Base-by-base conservation (phyloP, 352 stramenopile genomes). In the Aphanomyces cochlioides region DNA sequence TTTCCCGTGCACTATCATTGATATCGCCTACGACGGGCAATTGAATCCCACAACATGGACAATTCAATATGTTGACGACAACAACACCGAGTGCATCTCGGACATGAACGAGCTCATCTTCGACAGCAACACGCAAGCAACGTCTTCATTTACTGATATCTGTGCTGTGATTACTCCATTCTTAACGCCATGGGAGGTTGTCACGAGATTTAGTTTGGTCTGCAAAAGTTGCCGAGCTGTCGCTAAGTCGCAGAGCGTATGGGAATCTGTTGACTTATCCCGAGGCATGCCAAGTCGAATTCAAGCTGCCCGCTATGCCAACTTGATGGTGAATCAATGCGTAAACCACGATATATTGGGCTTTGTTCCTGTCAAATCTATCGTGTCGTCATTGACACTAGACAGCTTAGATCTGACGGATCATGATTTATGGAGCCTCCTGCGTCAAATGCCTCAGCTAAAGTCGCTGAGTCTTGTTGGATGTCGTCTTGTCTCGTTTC, bases 41-140 rank as follows among this genome's bases (percentile, higher is more conserved):
- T 66, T 56, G 5, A 21, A 53, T 7, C 59, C 59, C 15, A 38
- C 54, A 0, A n/a, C 47, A 37, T 50, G 80, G 28, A 73, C 72
- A 4, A 63, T 83, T 21, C 69, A 77, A 43, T 83, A 72, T 47
- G 10, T 40, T 2, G 78, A 81, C 50, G 76, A 80, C 72, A 21
- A 48, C 34, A 61, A 70, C 1, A 50, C 76, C 2, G 78, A 81
- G 61, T 10, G 54, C 2, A 66, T 71, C 7, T 50, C 80, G 2
- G 69, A 74, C 10, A 7, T 69, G 8, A 47, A 75, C n/a, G 78
- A 83, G 58, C 76, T 83, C 19, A 61, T 45, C 28, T 61, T 61
- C 28, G 21, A 61, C 54, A 3, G 56, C 15, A 39, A 36, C 28
- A 28, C 28, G 28, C 28, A 28, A 28, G 28, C 28, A 28, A 28